Evolutionary conservation across 257 asterid genomes (phyloP), one percentile per base, ranked within the genome.

Genomic region (Jacaranda copaia): DNA sequence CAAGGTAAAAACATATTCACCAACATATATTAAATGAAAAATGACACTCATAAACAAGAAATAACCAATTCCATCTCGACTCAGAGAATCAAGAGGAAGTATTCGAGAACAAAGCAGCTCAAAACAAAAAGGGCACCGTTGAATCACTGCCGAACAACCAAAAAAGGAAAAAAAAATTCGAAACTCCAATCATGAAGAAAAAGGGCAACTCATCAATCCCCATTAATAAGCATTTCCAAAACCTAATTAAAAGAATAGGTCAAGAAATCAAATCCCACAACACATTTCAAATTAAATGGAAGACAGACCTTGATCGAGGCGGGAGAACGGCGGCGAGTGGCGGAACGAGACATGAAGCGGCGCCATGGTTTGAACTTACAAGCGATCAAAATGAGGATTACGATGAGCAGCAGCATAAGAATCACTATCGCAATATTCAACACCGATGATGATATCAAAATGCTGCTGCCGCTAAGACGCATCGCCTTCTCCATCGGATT

Each of bases 351-450:
- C 38, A 77, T 49, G 82, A 90, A 83, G 76, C 83, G 86, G 70
- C 96, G 94, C 98, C 98, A 95, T 83, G 93, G 99, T 75, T 85
- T 87, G 87, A 86, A 89, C 87, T 88, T 89, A 85, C 96, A 93
- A 83, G 94, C 92, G 87, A 95, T 80, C 78, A 93, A 68, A 85
- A 91, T 75, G 81, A 92, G 83, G 82, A 91, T 78, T 49, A 92
- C 71, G 82, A 95, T 67, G 77, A 95, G 68, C 68, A 93, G 92
- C 81, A 95, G 89, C 98, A 91, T 92, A 91, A 92, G 93, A 86
- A 82, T 46, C 79, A 79, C 43, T 16, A 86, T 19, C 43, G 62
- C 87, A 80, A 86, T 67, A 72, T 61, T 75, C 77, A 85, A 78
- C 57, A 70, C 68, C 61, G 86, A 76, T n/a, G 82, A 76, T 3